phyloP scores from a whole-genome alignment of 177 flowering plant species.

The Vitis hybrid region DNA sequence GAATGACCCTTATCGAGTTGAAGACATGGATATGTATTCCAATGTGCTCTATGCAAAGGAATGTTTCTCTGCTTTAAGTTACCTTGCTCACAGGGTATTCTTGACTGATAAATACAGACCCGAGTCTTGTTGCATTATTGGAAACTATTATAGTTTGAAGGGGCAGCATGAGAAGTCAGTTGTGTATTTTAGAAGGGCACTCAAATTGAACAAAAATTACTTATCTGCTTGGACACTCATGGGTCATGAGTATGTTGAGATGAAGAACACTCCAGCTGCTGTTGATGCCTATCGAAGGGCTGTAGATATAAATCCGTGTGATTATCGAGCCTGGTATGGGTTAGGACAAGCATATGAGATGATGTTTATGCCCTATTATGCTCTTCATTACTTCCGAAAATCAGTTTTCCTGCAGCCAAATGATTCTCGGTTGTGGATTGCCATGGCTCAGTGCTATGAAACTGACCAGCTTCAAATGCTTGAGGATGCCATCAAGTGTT shows the following conservation, averaged over 20 bases:
- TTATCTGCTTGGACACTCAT: constrained; percentile 98
- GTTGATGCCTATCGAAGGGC: constrained; percentile 94
- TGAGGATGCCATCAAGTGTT: constrained; percentile 95
- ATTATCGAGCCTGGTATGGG: constrained; percentile 99
- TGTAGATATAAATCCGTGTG: constrained; percentile 88
- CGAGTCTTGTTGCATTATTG: constrained; percentile 96
- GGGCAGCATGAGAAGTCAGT: constrained; percentile 97
- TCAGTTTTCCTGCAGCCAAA: constrained; percentile 86
- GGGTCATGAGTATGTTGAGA: constrained; percentile 98
- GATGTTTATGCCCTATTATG: constrained; percentile 94
- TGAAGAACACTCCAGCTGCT: constrained; percentile 95
- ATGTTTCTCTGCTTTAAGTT: constrained; percentile 78
- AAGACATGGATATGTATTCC: constrained; percentile 96
- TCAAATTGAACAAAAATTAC: constrained; percentile 80
- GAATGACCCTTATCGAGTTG: constrained; percentile 86
- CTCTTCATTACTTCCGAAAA: constrained; percentile 81
- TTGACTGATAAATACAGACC: constrained; percentile 94
- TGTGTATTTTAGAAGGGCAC: constrained; percentile 86
- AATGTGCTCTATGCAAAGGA: constrained; percentile 97
- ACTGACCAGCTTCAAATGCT: constrained; percentile 84
- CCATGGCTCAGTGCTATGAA: constrained; percentile 96
- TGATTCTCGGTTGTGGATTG: constrained; percentile 93
- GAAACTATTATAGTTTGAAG: constrained; percentile 93
- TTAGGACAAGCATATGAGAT: constrained; percentile 97
- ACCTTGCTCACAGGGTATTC: constrained; percentile 87